phyloP scores from a whole-genome alignment of 345 rosid genomes.

The Eucalyptus lansdowneana region DNA sequence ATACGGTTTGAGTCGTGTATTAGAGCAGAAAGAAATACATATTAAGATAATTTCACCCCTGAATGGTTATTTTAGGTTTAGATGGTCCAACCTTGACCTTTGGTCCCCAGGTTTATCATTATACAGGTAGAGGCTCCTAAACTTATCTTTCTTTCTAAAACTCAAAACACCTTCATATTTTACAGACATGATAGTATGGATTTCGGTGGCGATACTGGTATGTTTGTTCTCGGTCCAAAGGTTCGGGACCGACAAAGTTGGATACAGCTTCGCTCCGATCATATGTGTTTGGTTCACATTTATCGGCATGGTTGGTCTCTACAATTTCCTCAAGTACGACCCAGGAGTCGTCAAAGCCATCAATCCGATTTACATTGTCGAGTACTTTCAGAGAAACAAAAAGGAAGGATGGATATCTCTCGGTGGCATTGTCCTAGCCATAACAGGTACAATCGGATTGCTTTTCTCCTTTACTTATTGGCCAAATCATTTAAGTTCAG shows the following conservation, averaged over 20 bases:
- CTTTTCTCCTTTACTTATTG: background rate
- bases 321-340: constrained; percentile 23
- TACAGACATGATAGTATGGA: constrained; percentile 30
- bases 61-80: background rate
- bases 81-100: background rate
- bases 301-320: background rate
- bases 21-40: background rate
- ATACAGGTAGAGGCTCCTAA: background rate
- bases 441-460: constrained; percentile 9
- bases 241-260: constrained; percentile 38
- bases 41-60: background rate
- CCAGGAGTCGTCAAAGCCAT: constrained; percentile 17
- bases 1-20: background rate
- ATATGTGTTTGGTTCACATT: background rate
- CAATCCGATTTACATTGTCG: constrained; percentile 23
- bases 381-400: constrained; percentile 27
- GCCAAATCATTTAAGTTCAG: background rate
- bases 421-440: constrained; percentile 25
- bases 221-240: constrained; percentile 25
- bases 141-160: background rate
- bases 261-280: constrained; percentile 32
- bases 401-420: constrained; percentile 46
- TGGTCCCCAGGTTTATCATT: background rate
- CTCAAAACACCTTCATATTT: background rate
- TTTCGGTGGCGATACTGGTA: constrained; percentile 22